Evolutionary conservation across 441 rosid genomes (phyloP).

Genomic region (Gossypium trilobum): DNA sequence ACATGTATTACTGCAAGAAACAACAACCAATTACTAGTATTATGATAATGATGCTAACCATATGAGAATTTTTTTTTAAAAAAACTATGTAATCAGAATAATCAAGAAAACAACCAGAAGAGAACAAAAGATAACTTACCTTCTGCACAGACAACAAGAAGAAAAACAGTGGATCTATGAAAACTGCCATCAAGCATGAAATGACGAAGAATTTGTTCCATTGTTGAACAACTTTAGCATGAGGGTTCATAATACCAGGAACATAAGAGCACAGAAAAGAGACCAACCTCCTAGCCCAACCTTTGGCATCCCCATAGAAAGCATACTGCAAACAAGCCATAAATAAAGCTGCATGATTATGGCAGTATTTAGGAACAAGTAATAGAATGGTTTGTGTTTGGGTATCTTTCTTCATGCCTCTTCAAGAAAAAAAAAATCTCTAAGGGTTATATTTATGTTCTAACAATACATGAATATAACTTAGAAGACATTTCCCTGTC

Average conservation of each 20-base stretch:
- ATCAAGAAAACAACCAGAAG: not conserved
- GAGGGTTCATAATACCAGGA: constrained; percentile 83
- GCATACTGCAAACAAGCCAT: constrained; percentile 36
- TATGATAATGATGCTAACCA: not conserved
- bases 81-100: not conserved
- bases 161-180: constrained; percentile 76
- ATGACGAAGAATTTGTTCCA: constrained; percentile 69
- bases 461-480: not conserved
- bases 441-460: not conserved
- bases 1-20: not conserved
- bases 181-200: constrained; percentile 67
- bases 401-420: not conserved
- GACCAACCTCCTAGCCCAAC: constrained; percentile 54
- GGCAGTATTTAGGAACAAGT: not conserved
- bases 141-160: constrained; percentile 41
- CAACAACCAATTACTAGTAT: not conserved
- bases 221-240: constrained; percentile 44
- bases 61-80: not conserved
- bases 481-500: not conserved
- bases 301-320: constrained; percentile 73
- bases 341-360: constrained; percentile 14
- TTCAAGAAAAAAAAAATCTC: not conserved
- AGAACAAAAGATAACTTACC: constrained; percentile 27
- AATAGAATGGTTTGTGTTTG: not conserved
- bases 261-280: constrained; percentile 31